Evolutionary conservation across 192 early-diverging fungal species (phyloP), one percentile per base, ranked within the genome.

Genomic region (Allomyces macrogynus): DNA sequence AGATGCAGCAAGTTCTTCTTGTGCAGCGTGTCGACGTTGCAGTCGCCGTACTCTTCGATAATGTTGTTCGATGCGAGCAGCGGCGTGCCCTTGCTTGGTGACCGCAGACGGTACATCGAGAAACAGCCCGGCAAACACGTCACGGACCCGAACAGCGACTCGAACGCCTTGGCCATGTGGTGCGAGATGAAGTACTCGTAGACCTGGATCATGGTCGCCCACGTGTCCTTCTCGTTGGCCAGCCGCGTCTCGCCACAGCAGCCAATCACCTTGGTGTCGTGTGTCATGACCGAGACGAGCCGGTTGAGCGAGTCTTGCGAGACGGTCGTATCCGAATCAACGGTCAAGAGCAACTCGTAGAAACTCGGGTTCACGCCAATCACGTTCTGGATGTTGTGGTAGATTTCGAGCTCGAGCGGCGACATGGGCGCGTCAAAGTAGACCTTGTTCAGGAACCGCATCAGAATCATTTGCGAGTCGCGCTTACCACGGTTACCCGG

Each of bases 401-500:
- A 97, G 64, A 97, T 84, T 71, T 97, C 93, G 61, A 95, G 80
- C 73, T 97, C 91, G n/a, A 97, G 77, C 10, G 91, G 89, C 63
- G 83, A 78, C 93, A 97, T 95, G 44, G 84, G 78, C 32, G 85
- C 70, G 65, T 94, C 88, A 75, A 89, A 93, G 72, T 93, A 89
- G 40, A 97, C 92, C 65, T 85, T 83, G 71, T 86, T 91, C 60
- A 97, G 74, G 79, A 95, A 97, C 62, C 82, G 79, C 86, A 97
- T 97, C 63, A 93, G 74, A 63, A 95, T 82, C 69, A 97, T 79
- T 76, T 97, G 95, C 44, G 95, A 96, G 76, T 97, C 95, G 64
- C 95, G 91, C 74, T 97, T 97, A 67, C 95, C 95, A 64, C 93
- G 80, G 74, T 97, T 97, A 40, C 95, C 95, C 25, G 93, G 92